Base-by-base conservation (phyloP, 768 basidiomycete species). In the Collybia sordida region DNA sequence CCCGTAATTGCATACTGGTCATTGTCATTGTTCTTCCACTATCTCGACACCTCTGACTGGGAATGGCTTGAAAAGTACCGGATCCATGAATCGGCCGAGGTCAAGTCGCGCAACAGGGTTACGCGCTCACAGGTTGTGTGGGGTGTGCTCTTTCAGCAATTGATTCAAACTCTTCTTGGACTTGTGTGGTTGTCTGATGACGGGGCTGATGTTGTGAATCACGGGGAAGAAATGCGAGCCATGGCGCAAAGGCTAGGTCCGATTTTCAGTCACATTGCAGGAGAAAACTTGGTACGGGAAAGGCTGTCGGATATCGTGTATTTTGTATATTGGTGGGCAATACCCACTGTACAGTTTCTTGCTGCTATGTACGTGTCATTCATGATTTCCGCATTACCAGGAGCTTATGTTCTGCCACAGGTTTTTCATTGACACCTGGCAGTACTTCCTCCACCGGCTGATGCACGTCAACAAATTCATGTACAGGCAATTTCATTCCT, bases 341-440 rank as follows among this genome's bases (percentile, higher is more conserved):
- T 94, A 3, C 97, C 97, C 0, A 58, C 69, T 1, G 62, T 75
- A 7, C 93, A 93, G 68, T 69, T 95, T 27, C 54, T 90, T 0
- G 70, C 83, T 23, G 93, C 93, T 11, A 86, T 93, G 96, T 98
- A 63, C 64, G 93, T 85, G 6, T n/a, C 14, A 11, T 18, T 7
- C 23, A 42, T 49, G 34, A n/a, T 34, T 49, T 31, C 37, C 21
- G 8, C 7, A 12, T 17, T 23, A 3, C 9, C n/a, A 23, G 41
- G 31, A 31, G 9, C 31, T 31, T 11, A 31, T 31, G 3, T 31
- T 4, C 6, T 7, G 31, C 9, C 21, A 25, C 53, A 96, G 97
- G 74, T 90, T 97, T 67, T 63, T 94, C 51, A 86, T 98, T 58
- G 97, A 99, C 72, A 94, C 94, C 25, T 98, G 93, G 93, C 95